Evolutionary conservation across 257 asterid species (phyloP), one percentile per base, ranked within the genome.

Genomic region (Plantago elongata): DNA sequence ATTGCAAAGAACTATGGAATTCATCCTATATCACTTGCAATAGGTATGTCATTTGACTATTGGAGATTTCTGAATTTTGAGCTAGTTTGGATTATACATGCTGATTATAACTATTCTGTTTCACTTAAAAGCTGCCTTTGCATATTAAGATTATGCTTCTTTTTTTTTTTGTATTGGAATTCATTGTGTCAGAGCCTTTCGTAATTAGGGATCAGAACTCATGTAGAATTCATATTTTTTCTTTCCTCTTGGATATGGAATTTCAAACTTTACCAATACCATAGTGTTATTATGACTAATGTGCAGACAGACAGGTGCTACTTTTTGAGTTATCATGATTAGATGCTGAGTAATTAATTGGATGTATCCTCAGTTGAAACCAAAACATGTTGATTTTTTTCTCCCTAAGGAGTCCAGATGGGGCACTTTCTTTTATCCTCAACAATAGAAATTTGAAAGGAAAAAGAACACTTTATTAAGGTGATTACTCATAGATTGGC

Each of bases 11-110:
- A 69, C 64, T 81, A 76, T 68, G 79, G 79, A 27, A 37, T 91
- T 62, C 92, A 79, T 65, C 98, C 96, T 10, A 88, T 88, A 71
- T 84, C 95, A 60, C 81, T 91, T 45, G 87, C 96, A 52, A 78
- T 88, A 76, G 96, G 95, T 91, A 78, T 60, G 47, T 18, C 59
- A 60, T 4, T 29, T 61, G 50, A 10, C 38, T 58, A n/a, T 58
- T 34, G 40, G 8, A 34, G 40, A 34, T 34, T 34, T 34, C 40
- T 7, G 40, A 22, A 34, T 34, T 34, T 34, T 34, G 40, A 34
- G 40, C 2, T 7, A 34, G 40, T 34, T 34, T 7, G 27, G 5
- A 34, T 34, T 65, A 7, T 13, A 57, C 1, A 56, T 57, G 52
- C 29, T 49, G 29, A 54, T 37, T 15, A 22, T 30, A 37, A 29